Evolutionary conservation across 805 yeast genomes (phyloP), one percentile per base, ranked within the genome.

Genomic region (Candida ortonii): DNA sequence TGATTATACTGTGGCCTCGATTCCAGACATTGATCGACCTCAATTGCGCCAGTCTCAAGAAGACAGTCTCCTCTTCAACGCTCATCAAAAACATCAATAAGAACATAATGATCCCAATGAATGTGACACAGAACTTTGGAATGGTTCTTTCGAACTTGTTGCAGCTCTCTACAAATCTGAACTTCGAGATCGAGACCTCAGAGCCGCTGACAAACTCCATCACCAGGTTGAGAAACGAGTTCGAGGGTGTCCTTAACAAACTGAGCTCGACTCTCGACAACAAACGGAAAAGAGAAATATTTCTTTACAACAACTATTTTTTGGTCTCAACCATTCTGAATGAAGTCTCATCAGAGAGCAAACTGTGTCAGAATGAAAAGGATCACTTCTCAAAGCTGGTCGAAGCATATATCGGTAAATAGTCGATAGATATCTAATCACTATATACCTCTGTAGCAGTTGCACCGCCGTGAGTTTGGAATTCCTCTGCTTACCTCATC

Each of bases 1-100:
- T 80, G 41, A 73, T 86, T 33, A 57, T 72, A 3, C 62, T 90
- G 28, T 93, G 97, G 97, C 96, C 97, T 0, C 77, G 73, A 39
- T 84, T 89, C 51, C 89, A 88, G 50, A 70, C 68, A 28, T 65
- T 86, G 21, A 71, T 89, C 25, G 96, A 88, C 54, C 62, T 74
- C 21, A 85, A 90, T 49, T 81, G 95, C 48, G 83, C 78, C 14
- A 74, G 79, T 31, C 62, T 87, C 55, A 79, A 82, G 42, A 73
- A 68, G 33, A 71, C 55, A 1, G 46, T 52, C 20, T 72, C 76
- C 1, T 73, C 76, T 1, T 61, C 71, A 5, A 28, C 44, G 8
- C 14, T 53, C 7, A 39, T 57, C 7, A 54, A 52, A 25, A 43
- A 39, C 19, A 47, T 52, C 10, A 39, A 36, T 21, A 55, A 59